Percentiles rank a stretch among this genome's conserved stretches.
Evolutionary conservation across 208 protist species (phyloP).

Genomic region (Crithidia mellificae): DNA sequence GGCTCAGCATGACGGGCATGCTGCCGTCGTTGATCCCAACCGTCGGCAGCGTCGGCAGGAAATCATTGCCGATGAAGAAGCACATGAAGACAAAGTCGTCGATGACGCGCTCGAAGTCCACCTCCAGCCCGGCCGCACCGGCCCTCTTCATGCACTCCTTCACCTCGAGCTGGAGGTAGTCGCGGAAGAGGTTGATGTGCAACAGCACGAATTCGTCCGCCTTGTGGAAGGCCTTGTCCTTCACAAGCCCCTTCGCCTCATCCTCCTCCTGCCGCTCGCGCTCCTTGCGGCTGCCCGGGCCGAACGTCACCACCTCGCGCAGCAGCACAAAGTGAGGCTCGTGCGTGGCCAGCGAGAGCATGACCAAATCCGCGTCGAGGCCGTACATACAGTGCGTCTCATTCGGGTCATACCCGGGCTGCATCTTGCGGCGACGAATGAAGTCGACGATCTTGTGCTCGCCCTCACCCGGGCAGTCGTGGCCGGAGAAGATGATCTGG

Average conservation of each 20-base stretch:
- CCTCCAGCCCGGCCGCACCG: constrained; percentile 14
- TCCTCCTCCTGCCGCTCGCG: constrained; percentile 79
- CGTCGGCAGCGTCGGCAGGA: constrained; percentile 95
- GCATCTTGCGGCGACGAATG: constrained; percentile 94
- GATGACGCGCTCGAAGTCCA: constrained; percentile 93
- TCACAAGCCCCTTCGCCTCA: constrained; percentile 76
- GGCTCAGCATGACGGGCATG: constrained; percentile 81
- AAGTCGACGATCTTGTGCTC: constrained; percentile 99
- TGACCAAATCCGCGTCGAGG: constrained; percentile 98
- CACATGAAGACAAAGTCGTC: constrained; percentile 98
- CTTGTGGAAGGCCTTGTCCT: constrained; percentile 79
- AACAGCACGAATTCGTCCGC: constrained; percentile 89
- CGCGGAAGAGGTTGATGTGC: constrained; percentile 93
- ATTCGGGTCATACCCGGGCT: constrained; percentile 94
- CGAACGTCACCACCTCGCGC: constrained; percentile 94
- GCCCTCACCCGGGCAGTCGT: constrained; percentile 97
- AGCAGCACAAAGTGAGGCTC: constrained; percentile 97
- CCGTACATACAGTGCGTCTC: constrained; percentile 98
- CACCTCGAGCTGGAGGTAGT: constrained; percentile 95
- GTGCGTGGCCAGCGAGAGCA: constrained; percentile 96
- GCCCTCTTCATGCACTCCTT: constrained; percentile 30
- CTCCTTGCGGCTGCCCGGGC: constrained; percentile 63
- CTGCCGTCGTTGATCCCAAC: constrained; percentile 95
- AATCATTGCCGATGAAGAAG: constrained; percentile 99
- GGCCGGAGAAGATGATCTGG: constrained; percentile 94